Conservation (phyloP, 768 basidiomycete genomes). For the Galerina marginata region DNA sequence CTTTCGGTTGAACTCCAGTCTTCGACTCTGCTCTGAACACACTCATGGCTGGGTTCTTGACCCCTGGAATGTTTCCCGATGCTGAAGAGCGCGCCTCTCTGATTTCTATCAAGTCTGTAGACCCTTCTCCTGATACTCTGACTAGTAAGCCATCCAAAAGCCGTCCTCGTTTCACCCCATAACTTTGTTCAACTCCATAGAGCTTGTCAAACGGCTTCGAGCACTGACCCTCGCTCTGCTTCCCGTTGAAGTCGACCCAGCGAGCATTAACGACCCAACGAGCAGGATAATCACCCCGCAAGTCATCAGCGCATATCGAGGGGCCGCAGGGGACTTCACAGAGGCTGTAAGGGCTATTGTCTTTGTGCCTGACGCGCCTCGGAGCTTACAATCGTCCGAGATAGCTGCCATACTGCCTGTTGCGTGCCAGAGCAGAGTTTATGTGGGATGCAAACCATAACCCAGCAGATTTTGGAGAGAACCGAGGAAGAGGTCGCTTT, state of each 20-base stretch:
- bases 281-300: constrained; percentile 83
- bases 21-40: neutral
- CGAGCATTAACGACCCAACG: constrained; percentile 72
- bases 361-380: neutral
- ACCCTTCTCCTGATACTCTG: constrained; percentile 72
- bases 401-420: constrained; percentile 82
- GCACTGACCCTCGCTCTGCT: constrained; percentile 76
- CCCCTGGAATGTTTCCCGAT: constrained; percentile 27
- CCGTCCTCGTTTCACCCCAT: neutral
- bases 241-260: constrained; percentile 78
- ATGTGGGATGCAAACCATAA: constrained; percentile 81
- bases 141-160: constrained; percentile 59
- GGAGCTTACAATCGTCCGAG: neutral
- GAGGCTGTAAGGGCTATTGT: constrained; percentile 67
- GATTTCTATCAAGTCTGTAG: constrained; percentile 48
- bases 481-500: constrained; percentile 71
- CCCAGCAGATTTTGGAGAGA: constrained; percentile 88
- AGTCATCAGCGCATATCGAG: constrained; percentile 77
- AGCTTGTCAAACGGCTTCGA: constrained; percentile 80
- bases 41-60: constrained; percentile 38
- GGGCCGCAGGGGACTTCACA: constrained; percentile 85
- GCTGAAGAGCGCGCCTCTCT: constrained; percentile 52
- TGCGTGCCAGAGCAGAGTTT: constrained; percentile 80
- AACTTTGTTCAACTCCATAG: constrained; percentile 40
- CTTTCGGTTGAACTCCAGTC: too few relatives aligned